These are phyloP conservation scores for Mentha longifolia DNA, from an alignment of 257 asterid species.

Conservation along the genomic window DNA sequence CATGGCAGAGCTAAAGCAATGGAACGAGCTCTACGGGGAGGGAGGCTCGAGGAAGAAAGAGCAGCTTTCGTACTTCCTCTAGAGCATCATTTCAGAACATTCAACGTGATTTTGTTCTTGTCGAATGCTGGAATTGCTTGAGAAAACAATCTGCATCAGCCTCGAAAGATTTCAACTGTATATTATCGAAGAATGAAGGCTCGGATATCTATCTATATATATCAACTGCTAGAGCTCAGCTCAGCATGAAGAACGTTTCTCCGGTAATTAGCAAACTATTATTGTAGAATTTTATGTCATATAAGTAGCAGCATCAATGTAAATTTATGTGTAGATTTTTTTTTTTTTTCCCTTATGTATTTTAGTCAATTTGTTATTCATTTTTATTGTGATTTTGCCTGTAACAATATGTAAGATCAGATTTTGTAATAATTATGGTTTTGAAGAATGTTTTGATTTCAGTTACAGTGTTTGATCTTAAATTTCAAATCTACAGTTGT, in stretches of 20 bases:
- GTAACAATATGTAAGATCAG: background rate
- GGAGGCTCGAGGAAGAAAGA: slow-evolving; percentile 85
- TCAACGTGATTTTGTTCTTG: background rate
- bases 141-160: background rate
- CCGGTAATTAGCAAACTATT: background rate
- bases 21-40: slow-evolving; percentile 89
- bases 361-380: slow-evolving; percentile 29
- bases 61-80: slow-evolving; percentile 81
- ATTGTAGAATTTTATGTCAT: background rate
- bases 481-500: background rate
- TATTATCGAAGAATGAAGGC: background rate
- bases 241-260: slow-evolving; percentile 11
- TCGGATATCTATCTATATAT: background rate
- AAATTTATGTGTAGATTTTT: slow-evolving; percentile 31
- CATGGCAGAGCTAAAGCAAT: slow-evolving; percentile 86
- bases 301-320: slow-evolving; percentile 27
- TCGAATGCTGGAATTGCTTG: slow-evolving; percentile 5
- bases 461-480: background rate
- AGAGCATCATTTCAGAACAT: slow-evolving; percentile 25
- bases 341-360: background rate
- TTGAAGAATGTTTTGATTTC: slow-evolving; percentile 24
- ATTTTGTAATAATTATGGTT: background rate
- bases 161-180: background rate
- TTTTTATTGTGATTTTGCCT: slow-evolving; percentile 11
- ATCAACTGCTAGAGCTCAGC: background rate